phyloP scores from a whole-genome alignment of 2,329 filamentous ascomycete species.

The Fusarium luffae region DNA sequence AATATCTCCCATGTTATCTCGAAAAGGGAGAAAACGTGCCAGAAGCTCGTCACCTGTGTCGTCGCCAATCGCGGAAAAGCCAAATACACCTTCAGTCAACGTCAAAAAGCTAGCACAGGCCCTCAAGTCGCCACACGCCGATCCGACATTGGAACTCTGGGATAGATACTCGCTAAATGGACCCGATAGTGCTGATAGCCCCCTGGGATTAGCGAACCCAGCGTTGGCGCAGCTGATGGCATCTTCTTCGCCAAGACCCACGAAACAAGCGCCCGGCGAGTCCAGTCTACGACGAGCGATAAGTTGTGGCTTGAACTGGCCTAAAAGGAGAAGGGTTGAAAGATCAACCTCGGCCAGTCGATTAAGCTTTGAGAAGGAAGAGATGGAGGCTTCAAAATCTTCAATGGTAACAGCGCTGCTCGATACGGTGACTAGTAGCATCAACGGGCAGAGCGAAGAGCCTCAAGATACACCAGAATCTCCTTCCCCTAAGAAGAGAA shows the following conservation, averaged over 20 bases:
- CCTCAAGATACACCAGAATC: constrained; percentile 50
- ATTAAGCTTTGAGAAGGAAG: constrained; percentile 49
- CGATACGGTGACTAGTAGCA: constrained; percentile 70
- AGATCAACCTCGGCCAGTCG: constrained; percentile 55
- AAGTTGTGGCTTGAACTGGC: constrained; percentile 77
- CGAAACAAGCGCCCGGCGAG: constrained; percentile 53
- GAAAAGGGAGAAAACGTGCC: constrained; percentile 71
- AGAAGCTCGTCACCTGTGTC: constrained; percentile 79
- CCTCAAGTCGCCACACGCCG: constrained; percentile 74
- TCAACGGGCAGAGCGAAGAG: constrained; percentile 56
- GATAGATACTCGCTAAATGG: constrained; percentile 72
- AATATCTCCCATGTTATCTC: constrained; percentile 61
- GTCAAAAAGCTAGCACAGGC: constrained; percentile 67
- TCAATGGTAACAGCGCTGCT: constrained; percentile 72
- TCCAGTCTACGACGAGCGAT: constrained; percentile 68
- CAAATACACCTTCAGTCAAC: constrained; percentile 62
- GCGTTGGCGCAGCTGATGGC: constrained; percentile 73
- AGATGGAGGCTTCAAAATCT: constrained; percentile 64
- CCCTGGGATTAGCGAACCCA: constrained; percentile 63
- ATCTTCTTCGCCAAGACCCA: constrained; percentile 75
- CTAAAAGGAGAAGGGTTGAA: constrained; percentile 74
- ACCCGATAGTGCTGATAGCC: constrained; percentile 55
- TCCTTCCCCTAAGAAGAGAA: constrained; percentile 58
- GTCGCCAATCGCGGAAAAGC: constrained; percentile 67
- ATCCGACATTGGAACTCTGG: constrained; percentile 81